Base-by-base conservation (phyloP, 208 protist genomes). In the Wallacemonas sp. region DNA sequence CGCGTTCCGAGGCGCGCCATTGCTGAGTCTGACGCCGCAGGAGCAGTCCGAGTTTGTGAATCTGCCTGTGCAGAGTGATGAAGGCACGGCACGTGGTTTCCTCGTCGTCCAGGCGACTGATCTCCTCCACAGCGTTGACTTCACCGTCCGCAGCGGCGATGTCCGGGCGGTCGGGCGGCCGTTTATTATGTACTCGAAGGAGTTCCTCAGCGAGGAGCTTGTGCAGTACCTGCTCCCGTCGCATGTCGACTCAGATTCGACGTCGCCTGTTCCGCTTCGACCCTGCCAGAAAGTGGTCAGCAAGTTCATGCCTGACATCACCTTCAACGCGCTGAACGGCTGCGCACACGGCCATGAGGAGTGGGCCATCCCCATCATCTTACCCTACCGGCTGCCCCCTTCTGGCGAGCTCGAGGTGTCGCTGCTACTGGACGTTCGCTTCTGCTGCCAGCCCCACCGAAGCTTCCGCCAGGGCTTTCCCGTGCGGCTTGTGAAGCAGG, bases 381-480 rank as follows among this genome's bases (percentile, higher is more conserved):
- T 55, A 19, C 47, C 47, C 5, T 55, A 55, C 47, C 24, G 30
- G 47, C 5, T 55, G 11, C 47, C 47, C 5, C 19, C 5, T 24
- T 4, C 4, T 17, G 24, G 19, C 11, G 47, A 23, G 47, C 19
- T 55, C 9, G 47, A 55, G 11, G 29, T 76, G 27, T 11, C 39
- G 3, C 38, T 76, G 24, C 43, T 46, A 9, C 61, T 55, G 0
- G 54, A 62, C 30, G 62, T 76, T 44, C 56, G 58, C 1, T 16
- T 76, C 27, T 17, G 24, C 29, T 70, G 52, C 38, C 66, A 68
- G 63, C 70, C 62, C 16, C 55, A 68, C n/a, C 56, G 49, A 0
- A 38, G 49, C n/a, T 70, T 70, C 57, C 21, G 44, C 23, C 33
- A 66, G n/a, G 34, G 12, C 3, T 47, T 74, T 66, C 33, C 57